Conservation (phyloP, 2,329 filamentous ascomycete species). For the Bipolaris gigantea region DNA sequence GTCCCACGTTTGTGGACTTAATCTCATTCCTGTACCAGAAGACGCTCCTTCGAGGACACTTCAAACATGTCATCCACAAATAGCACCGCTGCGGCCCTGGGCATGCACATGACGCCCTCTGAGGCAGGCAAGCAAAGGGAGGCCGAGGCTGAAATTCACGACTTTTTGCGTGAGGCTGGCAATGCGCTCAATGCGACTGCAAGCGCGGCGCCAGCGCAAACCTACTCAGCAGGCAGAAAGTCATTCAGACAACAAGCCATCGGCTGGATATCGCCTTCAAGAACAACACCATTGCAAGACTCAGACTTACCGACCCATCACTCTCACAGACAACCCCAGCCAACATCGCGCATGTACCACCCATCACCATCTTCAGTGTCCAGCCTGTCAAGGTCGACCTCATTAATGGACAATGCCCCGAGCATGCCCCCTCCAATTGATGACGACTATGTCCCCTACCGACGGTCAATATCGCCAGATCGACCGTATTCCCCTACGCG, state of each 20-base stretch:
- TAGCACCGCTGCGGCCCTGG: slow-evolving; percentile 41
- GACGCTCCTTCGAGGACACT: slow-evolving; percentile 34
- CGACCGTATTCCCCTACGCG: slow-evolving; percentile 59
- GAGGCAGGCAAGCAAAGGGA: slow-evolving; percentile 36
- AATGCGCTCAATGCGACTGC: slow-evolving; percentile 31
- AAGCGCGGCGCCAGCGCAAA: slow-evolving; percentile 6
- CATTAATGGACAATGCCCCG: slow-evolving; percentile 55
- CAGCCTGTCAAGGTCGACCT: slow-evolving; percentile 51
- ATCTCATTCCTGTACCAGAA: slow-evolving; percentile 29
- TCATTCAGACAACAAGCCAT: slow-evolving; percentile 28
- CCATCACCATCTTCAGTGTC: slow-evolving; percentile 50
- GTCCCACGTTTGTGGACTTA: slow-evolving; percentile 19
- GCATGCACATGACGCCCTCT: slow-evolving; percentile 28
- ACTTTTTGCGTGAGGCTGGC: slow-evolving; percentile 49
- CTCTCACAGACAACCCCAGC: slow-evolving; percentile 46
- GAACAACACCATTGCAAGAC: slow-evolving; percentile 26
- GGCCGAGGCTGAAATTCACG: slow-evolving; percentile 47
- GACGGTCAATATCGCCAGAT: slow-evolving; percentile 54
- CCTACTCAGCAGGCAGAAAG: slow-evolving; percentile 32
- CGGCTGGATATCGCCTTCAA: slow-evolving; percentile 24
- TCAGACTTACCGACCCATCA: slow-evolving; percentile 44
- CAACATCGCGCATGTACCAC: slow-evolving; percentile 53
- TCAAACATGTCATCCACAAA: slow-evolving; percentile 40
- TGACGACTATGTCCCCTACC: slow-evolving; percentile 66
- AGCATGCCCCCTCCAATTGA: slow-evolving; percentile 59